Base-by-base conservation (phyloP, 345 rosid species). In the Triadica sebifera region DNA sequence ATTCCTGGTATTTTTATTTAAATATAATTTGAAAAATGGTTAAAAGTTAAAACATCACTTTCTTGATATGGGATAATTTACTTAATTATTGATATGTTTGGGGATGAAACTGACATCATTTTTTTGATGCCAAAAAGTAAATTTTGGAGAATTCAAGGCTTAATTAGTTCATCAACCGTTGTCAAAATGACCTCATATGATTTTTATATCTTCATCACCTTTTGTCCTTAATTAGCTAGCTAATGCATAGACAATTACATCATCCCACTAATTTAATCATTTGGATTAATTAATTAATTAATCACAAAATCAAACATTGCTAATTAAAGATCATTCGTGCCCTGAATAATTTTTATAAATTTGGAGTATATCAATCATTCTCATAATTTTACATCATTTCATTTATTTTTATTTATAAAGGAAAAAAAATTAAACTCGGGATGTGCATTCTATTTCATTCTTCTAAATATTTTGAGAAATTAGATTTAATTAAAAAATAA, bases 111-210 rank as follows among this genome's bases (percentile, higher is more conserved):
- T 41, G 7, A 41, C 68, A 41, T 64, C 68, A 10, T 41, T 64
- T 64, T 64, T 16, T 19, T 39, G 24, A 63, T 63, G 3, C 4
- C 24, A 63, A 19, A 63, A 13, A 63, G 38, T 55, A 34, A n/a
- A 37, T 15, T 38, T 61, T 15, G 67, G 67, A 63, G 46, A 63
- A 63, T 39, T 39, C 49, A 63, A 63, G 24, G 49, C 47, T 39
- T 63, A n/a, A n/a, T n/a, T 39, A 39, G 25, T 39, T 38, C 49
- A 63, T 63, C 49, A 63, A 38, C 47, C 12, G 39, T 39, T 17
- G 16, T 58, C 63, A 0, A 0, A 1, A 58, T 58, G 63, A 58
- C 63, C 38, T 58, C 63, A 58, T n/a, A n/a, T 1, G 6, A 55
- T n/a, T n/a, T 55, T 55, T 58, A 58, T 22, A 58, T 58, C 4